Conservation (phyloP, 1,284 basidiomycete genomes). For the Papiliotrema nemorosa region DNA sequence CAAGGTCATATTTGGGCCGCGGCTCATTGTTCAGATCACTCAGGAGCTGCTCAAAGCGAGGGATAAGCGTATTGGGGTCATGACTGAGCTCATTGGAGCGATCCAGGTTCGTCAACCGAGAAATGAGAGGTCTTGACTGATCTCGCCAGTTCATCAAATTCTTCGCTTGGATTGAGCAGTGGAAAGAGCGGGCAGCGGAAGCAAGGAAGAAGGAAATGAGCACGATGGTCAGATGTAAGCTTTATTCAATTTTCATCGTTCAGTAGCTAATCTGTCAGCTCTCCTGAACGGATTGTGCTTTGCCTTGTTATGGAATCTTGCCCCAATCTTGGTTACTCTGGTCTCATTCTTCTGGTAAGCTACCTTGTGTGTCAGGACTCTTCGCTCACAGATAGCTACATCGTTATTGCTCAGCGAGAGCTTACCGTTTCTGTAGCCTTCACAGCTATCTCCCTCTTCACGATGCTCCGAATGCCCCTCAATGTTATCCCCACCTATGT, state of each 20-base stretch:
- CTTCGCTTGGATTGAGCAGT: constrained; percentile 49
- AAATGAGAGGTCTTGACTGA: background rate
- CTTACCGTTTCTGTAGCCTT: constrained; percentile 50
- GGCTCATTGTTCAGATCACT: constrained; percentile 65
- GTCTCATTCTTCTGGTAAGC: constrained; percentile 46
- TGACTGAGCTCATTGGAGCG: constrained; percentile 78
- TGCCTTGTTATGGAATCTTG: constrained; percentile 37
- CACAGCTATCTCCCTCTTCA: constrained; percentile 49
- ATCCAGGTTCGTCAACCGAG: constrained; percentile 27
- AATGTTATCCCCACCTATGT: constrained; percentile 40
- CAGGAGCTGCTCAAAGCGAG: constrained; percentile 68
- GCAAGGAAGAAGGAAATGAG: constrained; percentile 43
- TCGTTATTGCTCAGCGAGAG: constrained; percentile 46
- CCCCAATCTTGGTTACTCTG: constrained; percentile 47
- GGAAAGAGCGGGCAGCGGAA: constrained; percentile 43
- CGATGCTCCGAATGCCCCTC: constrained; percentile 55
- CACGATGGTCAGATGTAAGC: constrained; percentile 35
- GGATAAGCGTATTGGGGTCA: constrained; percentile 77
- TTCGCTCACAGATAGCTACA: constrained; percentile 30
- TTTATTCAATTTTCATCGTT: background rate
- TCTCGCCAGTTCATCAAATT: constrained; percentile 36
- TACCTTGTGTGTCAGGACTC: background rate
- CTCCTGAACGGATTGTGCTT: constrained; percentile 35
- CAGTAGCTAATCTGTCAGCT: constrained; percentile 16
- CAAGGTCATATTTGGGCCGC: no score